These are phyloP conservation scores for Neurospora tetraspora DNA, from an alignment of 495 filamentous ascomycete genomes.

Conservation along the genomic window DNA sequence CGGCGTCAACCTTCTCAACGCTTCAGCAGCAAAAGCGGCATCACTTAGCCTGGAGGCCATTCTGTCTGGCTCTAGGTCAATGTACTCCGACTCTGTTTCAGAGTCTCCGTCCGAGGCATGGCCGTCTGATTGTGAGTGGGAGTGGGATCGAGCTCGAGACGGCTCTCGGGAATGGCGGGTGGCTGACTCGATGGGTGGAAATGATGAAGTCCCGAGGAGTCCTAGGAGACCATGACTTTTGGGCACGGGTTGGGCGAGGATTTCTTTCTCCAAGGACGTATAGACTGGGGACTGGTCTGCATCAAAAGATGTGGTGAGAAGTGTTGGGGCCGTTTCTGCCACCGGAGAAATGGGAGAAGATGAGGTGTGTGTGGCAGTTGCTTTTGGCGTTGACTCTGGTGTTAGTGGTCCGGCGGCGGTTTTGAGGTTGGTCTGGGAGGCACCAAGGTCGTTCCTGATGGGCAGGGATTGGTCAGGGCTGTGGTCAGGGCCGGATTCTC, in stretches of 20 bases:
- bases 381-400: not conserved
- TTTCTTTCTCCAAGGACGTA: not conserved
- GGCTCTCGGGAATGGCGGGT: slow-evolving; percentile 37
- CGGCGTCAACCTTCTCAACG: slow-evolving; percentile 26
- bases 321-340: not conserved
- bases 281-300: not conserved
- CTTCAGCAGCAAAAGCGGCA: slow-evolving; percentile 29
- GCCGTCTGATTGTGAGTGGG: slow-evolving; percentile 16
- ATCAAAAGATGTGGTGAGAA: not conserved
- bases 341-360: not conserved
- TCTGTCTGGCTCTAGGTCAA: slow-evolving; percentile 53
- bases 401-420: not conserved
- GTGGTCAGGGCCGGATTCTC: slow-evolving; percentile 38
- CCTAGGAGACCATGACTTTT: slow-evolving; percentile 3
- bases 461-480: slow-evolving; percentile 53
- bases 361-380: not conserved
- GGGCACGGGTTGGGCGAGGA: not conserved
- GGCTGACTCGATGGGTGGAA: slow-evolving; percentile 27
- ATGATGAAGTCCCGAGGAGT: not conserved
- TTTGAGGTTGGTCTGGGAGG: slow-evolving; percentile 9
- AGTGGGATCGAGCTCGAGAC: slow-evolving; percentile 38
- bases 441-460: slow-evolving; percentile 32
- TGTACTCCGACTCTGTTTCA: not conserved
- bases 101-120: not conserved
- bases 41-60: slow-evolving; percentile 58